Conservation (phyloP, 2,329 filamentous ascomycete species). For the Colletotrichum falcatum region DNA sequence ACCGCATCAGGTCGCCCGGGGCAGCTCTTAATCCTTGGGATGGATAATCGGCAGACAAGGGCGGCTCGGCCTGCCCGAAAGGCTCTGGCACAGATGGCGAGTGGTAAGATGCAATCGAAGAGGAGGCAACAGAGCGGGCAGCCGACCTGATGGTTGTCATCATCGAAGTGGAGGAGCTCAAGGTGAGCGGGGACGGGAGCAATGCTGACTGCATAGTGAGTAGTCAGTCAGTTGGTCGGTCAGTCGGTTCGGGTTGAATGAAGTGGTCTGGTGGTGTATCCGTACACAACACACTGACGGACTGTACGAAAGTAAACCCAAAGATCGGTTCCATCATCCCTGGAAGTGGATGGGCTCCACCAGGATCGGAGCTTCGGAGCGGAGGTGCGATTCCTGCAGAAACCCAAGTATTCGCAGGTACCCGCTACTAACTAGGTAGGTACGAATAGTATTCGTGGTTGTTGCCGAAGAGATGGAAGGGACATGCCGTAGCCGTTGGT, state of each 20-base stretch:
- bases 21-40: constrained; percentile 12
- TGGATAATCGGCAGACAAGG: background rate
- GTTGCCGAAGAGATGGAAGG: constrained; percentile 3
- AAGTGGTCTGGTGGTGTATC: too few species aligned
- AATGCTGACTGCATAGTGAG: constrained; percentile 17
- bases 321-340: constrained; percentile 23
- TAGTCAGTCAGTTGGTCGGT: constrained; percentile 2
- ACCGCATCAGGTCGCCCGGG: constrained; percentile 14
- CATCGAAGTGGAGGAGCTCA: constrained; percentile 7
- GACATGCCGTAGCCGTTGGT: constrained; percentile 8
- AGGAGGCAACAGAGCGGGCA: background rate
- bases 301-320: constrained; percentile 21
- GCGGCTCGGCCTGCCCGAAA: constrained; percentile 22
- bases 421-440: too few species aligned
- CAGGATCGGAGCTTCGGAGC: background rate
- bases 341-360: constrained; percentile 8
- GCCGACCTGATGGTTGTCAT: background rate
- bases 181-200: constrained; percentile 8
- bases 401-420: too few species aligned
- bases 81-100: background rate
- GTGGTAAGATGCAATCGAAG: background rate
- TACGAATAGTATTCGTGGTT: too few species aligned
- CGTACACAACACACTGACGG: too few species aligned
- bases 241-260: background rate
- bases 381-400: constrained; percentile 17